Percentiles rank a stretch among this genome's conserved stretches.
Evolutionary conservation across 1,284 basidiomycete species (phyloP).

Genomic region (Tremellales sp.): DNA sequence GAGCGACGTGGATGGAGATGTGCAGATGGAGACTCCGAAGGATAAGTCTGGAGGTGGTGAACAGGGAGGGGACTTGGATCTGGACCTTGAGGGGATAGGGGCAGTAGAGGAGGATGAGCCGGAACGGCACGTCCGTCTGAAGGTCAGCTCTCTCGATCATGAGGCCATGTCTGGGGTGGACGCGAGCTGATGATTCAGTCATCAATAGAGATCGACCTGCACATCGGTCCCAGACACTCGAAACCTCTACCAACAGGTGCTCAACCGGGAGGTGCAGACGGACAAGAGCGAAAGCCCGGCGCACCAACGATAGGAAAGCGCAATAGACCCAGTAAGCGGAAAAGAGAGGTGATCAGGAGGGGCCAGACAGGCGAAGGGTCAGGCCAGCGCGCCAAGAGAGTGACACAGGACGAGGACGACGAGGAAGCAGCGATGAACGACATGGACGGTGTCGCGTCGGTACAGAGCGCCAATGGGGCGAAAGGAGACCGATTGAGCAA

Average conservation of each 20-base stretch:
- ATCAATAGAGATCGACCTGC: constrained; percentile 16
- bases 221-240: constrained; percentile 14
- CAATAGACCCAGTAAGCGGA: constrained; percentile 15
- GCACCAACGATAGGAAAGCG: background rate
- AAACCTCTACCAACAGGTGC: background rate
- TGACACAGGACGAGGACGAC: constrained; percentile 1
- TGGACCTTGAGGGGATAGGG: constrained; percentile 23
- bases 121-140: constrained; percentile 4
- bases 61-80: constrained; percentile 35
- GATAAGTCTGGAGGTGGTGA: too few species aligned
- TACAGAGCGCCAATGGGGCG: too few species aligned
- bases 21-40: constrained; percentile 1
- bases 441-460: constrained; percentile 12
- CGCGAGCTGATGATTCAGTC: constrained; percentile 9
- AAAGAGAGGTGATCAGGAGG: constrained; percentile 1
- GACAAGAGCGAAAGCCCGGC: too few species aligned
- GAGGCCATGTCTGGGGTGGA: background rate
- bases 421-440: constrained; percentile 19
- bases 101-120: constrained; percentile 16
- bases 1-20: background rate
- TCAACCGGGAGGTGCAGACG: background rate
- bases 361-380: background rate
- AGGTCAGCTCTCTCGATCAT: constrained; percentile 6
- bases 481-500: too few species aligned
- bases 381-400: too few species aligned